Evolutionary conservation across 1,284 basidiomycete species (phyloP), one percentile per base, ranked within the genome.

Genomic region (Mycena citricolor): DNA sequence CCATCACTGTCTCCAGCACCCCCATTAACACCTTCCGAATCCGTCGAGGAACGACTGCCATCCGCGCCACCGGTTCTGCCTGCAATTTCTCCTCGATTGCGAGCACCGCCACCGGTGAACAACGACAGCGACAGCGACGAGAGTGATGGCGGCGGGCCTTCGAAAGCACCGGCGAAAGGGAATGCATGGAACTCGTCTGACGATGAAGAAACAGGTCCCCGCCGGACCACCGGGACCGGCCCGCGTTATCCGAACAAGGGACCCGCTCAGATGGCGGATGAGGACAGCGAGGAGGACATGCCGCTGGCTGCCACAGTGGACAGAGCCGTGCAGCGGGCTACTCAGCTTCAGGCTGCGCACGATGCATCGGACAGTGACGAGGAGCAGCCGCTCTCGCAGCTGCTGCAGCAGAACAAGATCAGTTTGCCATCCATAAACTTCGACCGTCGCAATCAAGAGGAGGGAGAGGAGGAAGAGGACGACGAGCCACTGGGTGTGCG

Each of bases 241-340:
- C 73, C 67, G 43, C 69, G 74, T 52, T 73, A 74, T 54, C 68
- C 66, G 25, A 67, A 55, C 13, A 67, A 69, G 37, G n/a, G n/a
- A n/a, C n/a, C n/a, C n/a, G 53, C 51, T 23, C 47, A 49, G 34
- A 6, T 23, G 4, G 43, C 43, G 31, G 50, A 39, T 24, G 73
- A 70, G 19, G 70, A 82, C 54, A 85, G 82, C 54, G 87, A 89
- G 37, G 86, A 88, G 54, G 86, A 90, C 61, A 51, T 88, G 32
- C 86, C 86, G 5, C 68, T 89, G n/a, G 76, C 78, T 17, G 75
- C 76, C 11, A 77, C 83, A 10, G 69, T 81, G n/a, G 64, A 68
- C 37, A 73, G 74, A 19, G 76, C 69, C 12, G 60, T 64, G 11
- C 69, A 73, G 47, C 73, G 73, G 24, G 64, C 64, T 16, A 65